A percentile compares a stretch with the other conserved stretches of the same genome.
phyloP scores from a whole-genome alignment of 345 rosid genomes.

The Geranium rotundifolium region DNA sequence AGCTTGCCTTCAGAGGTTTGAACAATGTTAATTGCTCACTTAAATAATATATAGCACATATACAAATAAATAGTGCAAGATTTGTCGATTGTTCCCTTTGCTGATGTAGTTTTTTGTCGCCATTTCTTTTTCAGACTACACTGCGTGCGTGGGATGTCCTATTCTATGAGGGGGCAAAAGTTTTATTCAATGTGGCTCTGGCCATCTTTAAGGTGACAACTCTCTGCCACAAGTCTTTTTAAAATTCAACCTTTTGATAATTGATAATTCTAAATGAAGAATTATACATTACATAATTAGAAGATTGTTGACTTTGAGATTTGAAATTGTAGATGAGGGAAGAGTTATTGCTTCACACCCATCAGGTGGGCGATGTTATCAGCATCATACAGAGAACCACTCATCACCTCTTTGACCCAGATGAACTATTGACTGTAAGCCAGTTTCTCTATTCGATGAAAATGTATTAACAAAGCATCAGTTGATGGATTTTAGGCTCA shows the following conservation, averaged over 20 bases:
- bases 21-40: neutral
- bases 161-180: slow-evolving; percentile 95
- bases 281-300: neutral
- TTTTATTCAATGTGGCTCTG: slow-evolving; percentile 93
- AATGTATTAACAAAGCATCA: neutral
- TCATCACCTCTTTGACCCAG: slow-evolving; percentile 94
- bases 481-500: neutral
- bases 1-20: slow-evolving; percentile 98
- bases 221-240: slow-evolving; percentile 2
- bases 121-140: slow-evolving; percentile 51
- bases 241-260: neutral
- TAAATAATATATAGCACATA: too few species aligned
- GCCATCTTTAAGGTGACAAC: slow-evolving; percentile 80
- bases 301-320: neutral
- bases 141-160: slow-evolving; percentile 97
- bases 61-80: neutral
- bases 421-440: slow-evolving; percentile 77
- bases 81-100: neutral
- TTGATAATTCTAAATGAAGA: neutral
- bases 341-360: slow-evolving; percentile 69
- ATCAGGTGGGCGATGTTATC: slow-evolving; percentile 90
- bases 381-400: slow-evolving; percentile 75
- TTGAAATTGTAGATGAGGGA: slow-evolving; percentile 78
- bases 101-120: slow-evolving; percentile 4
- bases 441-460: slow-evolving; percentile 1